phyloP scores from a whole-genome alignment of 768 basidiomycete genomes.

The Trametes gibbosa region DNA sequence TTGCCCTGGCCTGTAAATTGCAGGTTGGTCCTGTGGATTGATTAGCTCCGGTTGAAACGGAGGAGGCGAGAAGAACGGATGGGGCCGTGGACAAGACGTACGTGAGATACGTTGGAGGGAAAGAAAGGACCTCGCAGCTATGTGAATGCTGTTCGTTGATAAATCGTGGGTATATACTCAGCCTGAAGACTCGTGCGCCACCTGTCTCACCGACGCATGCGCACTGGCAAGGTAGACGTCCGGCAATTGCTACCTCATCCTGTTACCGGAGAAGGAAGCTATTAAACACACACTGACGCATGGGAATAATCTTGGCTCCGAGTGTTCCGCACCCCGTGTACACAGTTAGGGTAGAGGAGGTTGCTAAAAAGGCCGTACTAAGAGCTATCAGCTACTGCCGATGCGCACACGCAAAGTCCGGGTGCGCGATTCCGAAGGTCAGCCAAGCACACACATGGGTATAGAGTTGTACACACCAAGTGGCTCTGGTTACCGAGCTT shows the following conservation, averaged over 20 bases:
- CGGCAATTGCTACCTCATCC: background rate
- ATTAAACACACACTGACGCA: background rate
- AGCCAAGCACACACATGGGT: background rate
- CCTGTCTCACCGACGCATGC: background rate
- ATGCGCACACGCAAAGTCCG: background rate
- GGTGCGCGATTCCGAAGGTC: background rate
- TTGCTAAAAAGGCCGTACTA: background rate
- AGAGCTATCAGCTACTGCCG: conserved; percentile 1
- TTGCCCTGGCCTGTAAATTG: background rate
- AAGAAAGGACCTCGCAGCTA: background rate
- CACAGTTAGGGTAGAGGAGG: background rate
- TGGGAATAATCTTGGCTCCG: background rate
- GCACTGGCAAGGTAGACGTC: background rate
- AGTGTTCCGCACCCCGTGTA: background rate
- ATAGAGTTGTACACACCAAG: background rate
- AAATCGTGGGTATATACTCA: background rate
- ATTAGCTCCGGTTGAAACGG: background rate
- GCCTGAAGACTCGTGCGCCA: background rate
- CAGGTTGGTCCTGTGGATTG: background rate
- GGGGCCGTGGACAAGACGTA: background rate
- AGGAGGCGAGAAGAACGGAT: background rate
- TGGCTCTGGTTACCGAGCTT: background rate
- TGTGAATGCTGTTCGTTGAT: background rate
- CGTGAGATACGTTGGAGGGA: background rate
- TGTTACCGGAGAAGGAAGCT: background rate